Conservation (phyloP, 225 moss, liverwort and hornwort genomes). For the Ulota crispa region DNA sequence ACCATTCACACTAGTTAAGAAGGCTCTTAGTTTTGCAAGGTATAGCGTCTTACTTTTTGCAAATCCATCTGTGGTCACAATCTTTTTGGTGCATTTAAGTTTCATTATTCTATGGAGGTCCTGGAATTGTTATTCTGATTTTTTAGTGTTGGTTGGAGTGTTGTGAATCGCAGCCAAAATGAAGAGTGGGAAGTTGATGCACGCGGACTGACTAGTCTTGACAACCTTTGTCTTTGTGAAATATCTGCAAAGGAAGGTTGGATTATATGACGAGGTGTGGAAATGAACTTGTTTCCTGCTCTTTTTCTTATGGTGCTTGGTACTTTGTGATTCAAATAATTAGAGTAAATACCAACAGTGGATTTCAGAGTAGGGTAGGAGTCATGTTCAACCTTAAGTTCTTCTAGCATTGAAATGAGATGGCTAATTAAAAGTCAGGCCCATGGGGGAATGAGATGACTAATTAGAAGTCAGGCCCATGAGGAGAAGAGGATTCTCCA, state of each 20-base stretch:
- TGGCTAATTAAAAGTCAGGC: too few relatives aligned
- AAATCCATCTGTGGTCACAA: not conserved
- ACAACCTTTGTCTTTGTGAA: not conserved
- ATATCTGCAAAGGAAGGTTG: not conserved
- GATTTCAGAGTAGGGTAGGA: too few relatives aligned
- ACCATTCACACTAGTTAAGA: conserved; percentile 21
- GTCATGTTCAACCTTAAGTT: too few relatives aligned
- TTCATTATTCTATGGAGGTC: not conserved
- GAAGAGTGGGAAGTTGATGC: conserved; percentile 12
- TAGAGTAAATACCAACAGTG: not conserved
- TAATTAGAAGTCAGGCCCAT: too few relatives aligned
- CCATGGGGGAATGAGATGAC: too few relatives aligned
- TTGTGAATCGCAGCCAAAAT: conserved; percentile 21
- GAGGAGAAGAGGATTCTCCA: too few relatives aligned
- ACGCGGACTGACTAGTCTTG: not conserved
- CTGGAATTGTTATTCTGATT: not conserved
- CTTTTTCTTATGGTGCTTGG: not conserved
- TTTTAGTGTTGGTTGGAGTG: not conserved
- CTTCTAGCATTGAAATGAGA: too few relatives aligned
- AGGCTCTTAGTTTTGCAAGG: conserved; percentile 29
- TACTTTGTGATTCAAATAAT: not conserved
- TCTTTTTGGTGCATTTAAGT: not conserved
- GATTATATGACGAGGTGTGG: not conserved
- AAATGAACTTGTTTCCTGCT: not conserved
- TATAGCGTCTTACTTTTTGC: not conserved